phyloP scores from a whole-genome alignment of 306 rosid genomes.

The Rosa rugosa region DNA sequence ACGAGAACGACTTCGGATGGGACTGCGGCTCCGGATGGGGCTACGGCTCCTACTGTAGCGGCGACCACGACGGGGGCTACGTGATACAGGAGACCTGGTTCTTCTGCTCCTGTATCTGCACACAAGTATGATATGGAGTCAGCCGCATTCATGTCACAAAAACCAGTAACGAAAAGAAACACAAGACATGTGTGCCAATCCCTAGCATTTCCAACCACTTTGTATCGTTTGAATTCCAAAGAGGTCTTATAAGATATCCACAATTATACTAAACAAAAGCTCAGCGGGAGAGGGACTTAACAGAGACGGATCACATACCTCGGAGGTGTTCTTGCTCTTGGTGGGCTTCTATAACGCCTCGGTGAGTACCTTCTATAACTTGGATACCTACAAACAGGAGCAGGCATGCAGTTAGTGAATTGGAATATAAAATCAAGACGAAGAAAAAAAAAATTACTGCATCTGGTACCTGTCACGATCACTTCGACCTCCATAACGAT shows the following conservation, averaged over 20 bases:
- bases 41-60: constrained; percentile 58
- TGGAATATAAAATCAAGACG: not conserved
- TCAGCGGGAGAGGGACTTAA: not conserved
- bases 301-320: constrained; percentile 48
- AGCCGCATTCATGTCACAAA: not conserved
- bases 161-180: not conserved
- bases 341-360: constrained; percentile 89
- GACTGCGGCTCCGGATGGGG: constrained; percentile 13
- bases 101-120: constrained; percentile 82
- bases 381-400: constrained; percentile 52
- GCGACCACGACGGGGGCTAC: constrained; percentile 71
- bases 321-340: constrained; percentile 76
- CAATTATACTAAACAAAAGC: not conserved
- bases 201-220: not conserved
- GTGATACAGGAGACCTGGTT: constrained; percentile 79
- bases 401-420: constrained; percentile 13
- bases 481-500: constrained; percentile 80
- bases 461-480: constrained; percentile 71
- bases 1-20: constrained; percentile 20
- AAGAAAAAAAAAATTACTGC: not conserved
- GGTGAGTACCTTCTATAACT: constrained; percentile 86
- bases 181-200: not conserved
- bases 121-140: not conserved
- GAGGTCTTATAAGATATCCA: not conserved
- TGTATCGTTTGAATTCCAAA: not conserved